Evolutionary conservation across 2,329 filamentous ascomycete genomes (phyloP).

Genomic region (Alternaria infectoria): DNA sequence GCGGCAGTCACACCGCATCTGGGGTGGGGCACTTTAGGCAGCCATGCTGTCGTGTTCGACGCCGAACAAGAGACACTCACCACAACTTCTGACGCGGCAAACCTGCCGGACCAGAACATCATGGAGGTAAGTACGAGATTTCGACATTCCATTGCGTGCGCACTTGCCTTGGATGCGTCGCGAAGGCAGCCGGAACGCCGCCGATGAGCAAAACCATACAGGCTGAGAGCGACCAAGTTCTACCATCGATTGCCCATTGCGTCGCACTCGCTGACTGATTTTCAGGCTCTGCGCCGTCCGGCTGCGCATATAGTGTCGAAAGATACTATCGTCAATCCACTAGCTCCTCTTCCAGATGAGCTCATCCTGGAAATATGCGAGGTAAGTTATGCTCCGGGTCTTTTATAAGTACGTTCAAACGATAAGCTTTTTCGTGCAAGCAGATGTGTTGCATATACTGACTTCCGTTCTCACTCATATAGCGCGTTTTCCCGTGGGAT

Average conservation of each 20-base stretch:
- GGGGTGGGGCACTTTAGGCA: not conserved
- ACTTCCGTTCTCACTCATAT: not conserved
- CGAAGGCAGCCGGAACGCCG: not conserved
- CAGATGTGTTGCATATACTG: not conserved
- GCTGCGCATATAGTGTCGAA: not conserved
- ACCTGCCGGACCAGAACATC: accelerated
- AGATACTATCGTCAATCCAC: not conserved
- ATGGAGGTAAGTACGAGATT: not conserved
- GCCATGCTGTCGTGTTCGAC: not conserved
- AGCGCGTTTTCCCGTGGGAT: not conserved
- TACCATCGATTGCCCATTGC: no score
- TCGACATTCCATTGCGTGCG: not conserved
- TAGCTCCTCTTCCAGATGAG: not conserved
- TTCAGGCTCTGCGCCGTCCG: not conserved
- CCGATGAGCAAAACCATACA: not conserved
- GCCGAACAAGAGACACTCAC: not conserved
- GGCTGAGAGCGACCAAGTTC: not conserved
- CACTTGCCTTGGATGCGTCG: not conserved
- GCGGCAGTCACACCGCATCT: not conserved
- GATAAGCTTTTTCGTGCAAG: not conserved
- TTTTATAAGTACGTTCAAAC: not conserved
- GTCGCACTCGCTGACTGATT: not conserved
- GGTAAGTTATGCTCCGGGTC: not conserved
- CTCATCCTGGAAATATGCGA: not conserved
- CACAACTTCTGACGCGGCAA: not conserved